A percentile compares a stretch with the other conserved stretches of the same genome.
Evolutionary conservation across 1,284 basidiomycete genomes (phyloP).

Genomic region (Naganishia cerealis): DNA sequence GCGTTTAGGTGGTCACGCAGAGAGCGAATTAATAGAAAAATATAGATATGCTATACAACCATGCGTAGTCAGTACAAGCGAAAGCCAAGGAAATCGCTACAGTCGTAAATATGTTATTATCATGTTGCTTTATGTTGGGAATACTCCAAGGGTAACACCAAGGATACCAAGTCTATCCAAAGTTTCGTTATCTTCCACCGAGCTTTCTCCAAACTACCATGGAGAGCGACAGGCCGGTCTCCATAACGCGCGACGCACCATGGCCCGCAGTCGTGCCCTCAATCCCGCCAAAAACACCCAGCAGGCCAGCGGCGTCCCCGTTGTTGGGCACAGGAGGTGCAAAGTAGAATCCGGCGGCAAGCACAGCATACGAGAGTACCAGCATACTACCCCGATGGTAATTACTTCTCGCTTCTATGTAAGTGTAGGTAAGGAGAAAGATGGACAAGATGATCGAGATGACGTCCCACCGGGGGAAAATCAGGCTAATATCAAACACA

Average conservation of each 20-base stretch:
- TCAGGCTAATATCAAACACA: slow-evolving; percentile 62
- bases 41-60: slow-evolving; percentile 4
- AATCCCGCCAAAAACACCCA: neutral
- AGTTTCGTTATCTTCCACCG: neutral
- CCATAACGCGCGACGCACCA: neutral
- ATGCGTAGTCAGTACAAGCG: neutral
- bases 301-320: slow-evolving; percentile 6
- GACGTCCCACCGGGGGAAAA: slow-evolving; percentile 98
- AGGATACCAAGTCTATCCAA: too few species aligned
- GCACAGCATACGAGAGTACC: slow-evolving; percentile 82
- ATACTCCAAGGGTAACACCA: too few species aligned
- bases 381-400: slow-evolving; percentile 93
- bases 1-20: neutral
- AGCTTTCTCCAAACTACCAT: neutral
- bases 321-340: slow-evolving; percentile 56
- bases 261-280: neutral
- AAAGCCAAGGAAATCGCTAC: too few species aligned
- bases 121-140: too few species aligned
- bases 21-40: neutral
- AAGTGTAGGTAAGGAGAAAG: slow-evolving; percentile 97
- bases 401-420: slow-evolving; percentile 96
- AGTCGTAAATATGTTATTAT: too few species aligned
- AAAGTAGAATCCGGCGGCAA: slow-evolving; percentile 76
- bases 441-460: slow-evolving; percentile 90
- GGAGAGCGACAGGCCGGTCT: slow-evolving; percentile 6